These are phyloP conservation scores for Ascochyta clinopodiicola DNA, from an alignment of 2,329 filamentous ascomycete genomes.

Conservation along the genomic window DNA sequence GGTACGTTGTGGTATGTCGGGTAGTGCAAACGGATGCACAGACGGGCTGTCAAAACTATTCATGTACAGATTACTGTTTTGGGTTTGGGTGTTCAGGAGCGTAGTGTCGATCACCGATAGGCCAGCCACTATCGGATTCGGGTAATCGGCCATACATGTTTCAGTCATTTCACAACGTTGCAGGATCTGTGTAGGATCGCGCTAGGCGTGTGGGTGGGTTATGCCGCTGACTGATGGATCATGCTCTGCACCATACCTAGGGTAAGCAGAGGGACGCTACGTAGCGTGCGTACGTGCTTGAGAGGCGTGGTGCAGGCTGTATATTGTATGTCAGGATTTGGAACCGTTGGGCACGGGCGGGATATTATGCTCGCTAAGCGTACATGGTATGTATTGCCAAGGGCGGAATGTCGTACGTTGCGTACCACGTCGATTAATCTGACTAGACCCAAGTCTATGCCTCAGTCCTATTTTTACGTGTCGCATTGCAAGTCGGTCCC, in stretches of 20 bases:
- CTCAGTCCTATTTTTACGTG: slow-evolving; percentile 14
- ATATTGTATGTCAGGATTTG: not conserved
- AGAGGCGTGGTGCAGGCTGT: not conserved
- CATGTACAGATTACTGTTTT: slow-evolving; percentile 17
- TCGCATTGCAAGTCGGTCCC: slow-evolving; percentile 14
- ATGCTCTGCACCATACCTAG: slow-evolving; percentile 2
- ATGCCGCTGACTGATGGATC: slow-evolving; percentile 3
- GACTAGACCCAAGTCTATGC: slow-evolving; percentile 16
- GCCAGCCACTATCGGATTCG: slow-evolving; percentile 15
- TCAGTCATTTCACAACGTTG: slow-evolving; percentile 15
- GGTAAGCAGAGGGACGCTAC: slow-evolving; percentile 11
- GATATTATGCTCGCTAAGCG: slow-evolving; percentile 5
- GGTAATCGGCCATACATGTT: slow-evolving; percentile 19
- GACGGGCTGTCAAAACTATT: slow-evolving; percentile 9
- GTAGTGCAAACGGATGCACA: slow-evolving; percentile 20
- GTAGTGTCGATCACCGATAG: slow-evolving; percentile 15
- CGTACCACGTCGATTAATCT: slow-evolving; percentile 16
- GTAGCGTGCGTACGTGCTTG: not conserved
- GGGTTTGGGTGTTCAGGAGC: slow-evolving; percentile 12
- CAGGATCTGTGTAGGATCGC: slow-evolving; percentile 19
- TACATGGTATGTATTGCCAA: slow-evolving; percentile 12
- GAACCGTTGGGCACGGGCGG: slow-evolving; percentile 1
- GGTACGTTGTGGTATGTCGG: slow-evolving; percentile 36
- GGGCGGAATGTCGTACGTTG: slow-evolving; percentile 12
- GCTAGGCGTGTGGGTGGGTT: slow-evolving; percentile 5